Conservation (phyloP, 2,329 filamentous ascomycete species). For the Fusarium irregulare region DNA sequence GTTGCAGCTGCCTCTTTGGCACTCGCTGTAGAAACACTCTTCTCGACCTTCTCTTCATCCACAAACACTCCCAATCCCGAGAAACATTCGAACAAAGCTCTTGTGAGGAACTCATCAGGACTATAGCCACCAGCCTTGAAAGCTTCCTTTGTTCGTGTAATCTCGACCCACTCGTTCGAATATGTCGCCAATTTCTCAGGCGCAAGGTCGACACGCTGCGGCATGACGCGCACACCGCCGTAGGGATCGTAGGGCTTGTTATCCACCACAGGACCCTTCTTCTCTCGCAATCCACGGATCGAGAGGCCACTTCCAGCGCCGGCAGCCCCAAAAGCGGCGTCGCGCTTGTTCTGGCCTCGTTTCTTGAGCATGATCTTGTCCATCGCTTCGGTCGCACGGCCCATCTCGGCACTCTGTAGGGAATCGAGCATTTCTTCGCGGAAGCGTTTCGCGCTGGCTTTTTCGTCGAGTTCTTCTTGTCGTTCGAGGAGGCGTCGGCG, state of each 20-base stretch:
- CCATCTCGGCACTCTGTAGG: conserved; percentile 70
- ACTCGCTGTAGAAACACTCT: conserved; percentile 49
- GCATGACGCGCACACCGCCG: conserved; percentile 76
- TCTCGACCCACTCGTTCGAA: conserved; percentile 78
- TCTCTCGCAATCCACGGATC: conserved; percentile 84
- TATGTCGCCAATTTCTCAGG: conserved; percentile 69
- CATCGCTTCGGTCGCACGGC: conserved; percentile 69
- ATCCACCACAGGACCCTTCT: conserved; percentile 58
- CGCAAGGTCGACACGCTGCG: conserved; percentile 74
- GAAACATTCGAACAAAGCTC: conserved; percentile 89
- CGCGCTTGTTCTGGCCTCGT: conserved; percentile 65
- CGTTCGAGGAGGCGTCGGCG: conserved; percentile 69
- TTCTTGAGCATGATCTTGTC: conserved; percentile 78
- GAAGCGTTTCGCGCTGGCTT: conserved; percentile 70
- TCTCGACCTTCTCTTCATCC: conserved; percentile 74
- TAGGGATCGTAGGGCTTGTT: conserved; percentile 90
- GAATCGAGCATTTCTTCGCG: conserved; percentile 77
- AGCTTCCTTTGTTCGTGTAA: conserved; percentile 71
- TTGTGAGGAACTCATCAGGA: conserved; percentile 81
- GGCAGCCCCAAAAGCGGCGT: conserved; percentile 52
- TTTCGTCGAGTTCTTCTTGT: conserved; percentile 77
- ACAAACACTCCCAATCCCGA: conserved; percentile 89
- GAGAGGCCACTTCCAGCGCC: conserved; percentile 58
- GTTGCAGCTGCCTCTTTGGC: conserved; percentile 53
- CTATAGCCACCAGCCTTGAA: conserved; percentile 86